phyloP scores from a whole-genome alignment of 2,329 filamentous ascomycete species.

The Pseudocercospora vitis region DNA sequence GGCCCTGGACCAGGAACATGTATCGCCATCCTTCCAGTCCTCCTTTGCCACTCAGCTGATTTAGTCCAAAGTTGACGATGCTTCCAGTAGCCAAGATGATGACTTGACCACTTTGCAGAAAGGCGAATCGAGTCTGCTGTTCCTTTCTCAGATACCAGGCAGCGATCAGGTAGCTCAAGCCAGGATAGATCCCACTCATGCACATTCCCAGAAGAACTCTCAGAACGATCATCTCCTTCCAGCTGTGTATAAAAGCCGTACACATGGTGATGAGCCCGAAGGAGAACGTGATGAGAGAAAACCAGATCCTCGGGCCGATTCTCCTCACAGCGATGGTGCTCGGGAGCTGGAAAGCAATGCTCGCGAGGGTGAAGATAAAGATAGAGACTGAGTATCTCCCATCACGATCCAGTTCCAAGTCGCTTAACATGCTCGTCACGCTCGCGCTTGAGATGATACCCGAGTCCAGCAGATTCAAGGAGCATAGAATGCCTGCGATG shows the following conservation, averaged over 20 bases:
- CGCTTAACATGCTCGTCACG: constrained; percentile 66
- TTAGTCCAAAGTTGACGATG: constrained; percentile 69
- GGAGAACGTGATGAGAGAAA: constrained; percentile 58
- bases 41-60: constrained; percentile 58
- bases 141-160: constrained; percentile 64
- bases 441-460: constrained; percentile 69
- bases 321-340: constrained; percentile 66
- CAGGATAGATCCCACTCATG: constrained; percentile 58
- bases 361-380: constrained; percentile 70
- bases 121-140: constrained; percentile 65
- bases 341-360: constrained; percentile 67
- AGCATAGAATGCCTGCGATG: constrained; percentile 70
- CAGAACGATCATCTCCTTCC: constrained; percentile 68
- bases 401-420: constrained; percentile 60
- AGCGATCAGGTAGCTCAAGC: constrained; percentile 53
- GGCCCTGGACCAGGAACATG: constrained; percentile 68
- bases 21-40: constrained; percentile 65
- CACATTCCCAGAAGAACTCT: constrained; percentile 65
- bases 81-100: constrained; percentile 64
- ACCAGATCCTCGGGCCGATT: constrained; percentile 64
- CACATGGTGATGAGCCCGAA: constrained; percentile 68
- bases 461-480: constrained; percentile 67
- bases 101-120: constrained; percentile 65
- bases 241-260: constrained; percentile 66
- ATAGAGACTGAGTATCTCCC: constrained; percentile 69